Percentiles rank a stretch among this genome's conserved stretches.
Conservation (phyloP, 768 basidiomycete genomes). For the Exsudoporus frostii region DNA sequence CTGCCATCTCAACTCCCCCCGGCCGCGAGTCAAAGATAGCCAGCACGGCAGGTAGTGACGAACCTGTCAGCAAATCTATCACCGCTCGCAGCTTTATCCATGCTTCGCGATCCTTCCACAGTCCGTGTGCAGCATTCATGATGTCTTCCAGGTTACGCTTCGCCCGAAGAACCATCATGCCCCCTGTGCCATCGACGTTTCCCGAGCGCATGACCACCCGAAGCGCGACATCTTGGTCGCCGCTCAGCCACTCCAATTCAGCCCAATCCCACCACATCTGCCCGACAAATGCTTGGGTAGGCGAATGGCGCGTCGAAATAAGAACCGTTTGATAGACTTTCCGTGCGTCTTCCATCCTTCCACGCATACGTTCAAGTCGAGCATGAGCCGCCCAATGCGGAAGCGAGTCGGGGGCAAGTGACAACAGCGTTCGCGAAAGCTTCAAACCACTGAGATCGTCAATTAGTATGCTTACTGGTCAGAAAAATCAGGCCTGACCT, state of each 20-base stretch:
- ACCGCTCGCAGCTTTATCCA: slow-evolving; percentile 68
- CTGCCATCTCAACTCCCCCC: slow-evolving; percentile 5
- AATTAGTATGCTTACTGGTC: slow-evolving; percentile 8
- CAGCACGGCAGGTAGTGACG: slow-evolving; percentile 40
- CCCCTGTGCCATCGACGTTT: slow-evolving; percentile 48
- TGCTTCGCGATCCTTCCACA: slow-evolving; percentile 57
- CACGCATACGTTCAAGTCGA: slow-evolving; percentile 64
- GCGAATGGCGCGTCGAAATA: slow-evolving; percentile 39
- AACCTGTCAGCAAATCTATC: slow-evolving; percentile 56
- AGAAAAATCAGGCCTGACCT: slow-evolving; percentile 38
- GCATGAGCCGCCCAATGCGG: slow-evolving; percentile 76
- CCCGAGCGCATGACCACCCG: slow-evolving; percentile 54
- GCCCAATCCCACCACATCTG: slow-evolving; percentile 82
- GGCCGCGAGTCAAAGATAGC: slow-evolving; percentile 35
- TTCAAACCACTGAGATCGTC: slow-evolving; percentile 54
- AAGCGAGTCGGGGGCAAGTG: slow-evolving; percentile 53
- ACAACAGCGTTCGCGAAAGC: slow-evolving; percentile 62
- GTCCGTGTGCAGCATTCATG: slow-evolving; percentile 28
- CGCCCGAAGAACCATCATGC: slow-evolving; percentile 57
- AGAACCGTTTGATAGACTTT: slow-evolving; percentile 76
- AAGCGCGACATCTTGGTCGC: slow-evolving; percentile 47
- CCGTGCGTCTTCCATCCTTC: slow-evolving; percentile 62
- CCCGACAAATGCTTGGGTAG: slow-evolving; percentile 36
- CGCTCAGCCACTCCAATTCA: slow-evolving; percentile 76
- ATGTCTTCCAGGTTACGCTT: slow-evolving; percentile 61